Evolutionary conservation across 2,329 filamentous ascomycete genomes (phyloP), one percentile per base, ranked within the genome.

Genomic region (Fusarium musae): DNA sequence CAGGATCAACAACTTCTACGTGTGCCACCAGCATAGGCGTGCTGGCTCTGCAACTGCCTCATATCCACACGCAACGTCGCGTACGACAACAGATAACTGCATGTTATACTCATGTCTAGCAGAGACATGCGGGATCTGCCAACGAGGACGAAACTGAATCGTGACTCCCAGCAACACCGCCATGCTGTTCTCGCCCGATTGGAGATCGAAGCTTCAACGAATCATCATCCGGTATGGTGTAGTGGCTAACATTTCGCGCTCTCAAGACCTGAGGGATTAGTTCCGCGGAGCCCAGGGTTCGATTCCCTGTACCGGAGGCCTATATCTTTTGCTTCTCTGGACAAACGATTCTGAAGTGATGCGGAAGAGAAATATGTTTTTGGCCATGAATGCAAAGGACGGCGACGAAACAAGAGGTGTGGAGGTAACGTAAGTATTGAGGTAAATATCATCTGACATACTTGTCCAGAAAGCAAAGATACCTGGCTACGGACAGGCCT

Each of bases 171-270:
- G 12, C 19, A 47, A 19, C 44, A 30, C 26, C 17, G 3, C 19
- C 26, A 28, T 47, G 44, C 44, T 47, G 44, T 47, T 47, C 0
- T 47, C 26, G 12, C 26, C 13, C 13, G 44, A 30, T 30, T 47
- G 44, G 44, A 47, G 6, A 4, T 6, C 19, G 12, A 21, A 21
- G 21, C 44, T 15, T 21, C 19, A 47, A 28, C 44, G 6, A 47
- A 47, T 47, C 34, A 7, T n/a, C 12, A 69, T 79, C 77, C 77
- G 77, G 78, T 79, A 79, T 79, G 78, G 77, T 79, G 78, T 79
- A 79, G 77, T 79, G 77, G 78, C 78, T 77, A 79, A 79, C 78
- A 79, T 79, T 79, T 79, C 76, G 74, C 78, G 78, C 78, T 79
- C 66, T 79, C 78, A 79, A 58, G 66, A 76, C 47, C 16, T 78